Conservation (phyloP, 106 monocot genomes). For the Iris macrosiphon region DNA sequence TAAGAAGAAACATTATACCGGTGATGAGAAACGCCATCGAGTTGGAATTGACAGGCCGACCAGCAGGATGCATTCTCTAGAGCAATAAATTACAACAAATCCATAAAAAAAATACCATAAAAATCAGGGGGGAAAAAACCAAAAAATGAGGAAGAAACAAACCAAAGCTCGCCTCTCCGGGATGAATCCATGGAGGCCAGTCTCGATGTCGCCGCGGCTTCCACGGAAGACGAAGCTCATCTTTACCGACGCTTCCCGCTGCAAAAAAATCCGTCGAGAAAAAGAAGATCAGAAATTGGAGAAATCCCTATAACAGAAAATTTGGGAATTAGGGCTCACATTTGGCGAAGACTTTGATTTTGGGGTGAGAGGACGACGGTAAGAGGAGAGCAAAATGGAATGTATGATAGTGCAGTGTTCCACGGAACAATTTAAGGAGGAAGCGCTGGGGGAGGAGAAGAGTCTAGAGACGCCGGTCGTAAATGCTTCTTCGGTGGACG, state of each 20-base stretch:
- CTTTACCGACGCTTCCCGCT: too few species aligned
- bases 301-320: not conserved
- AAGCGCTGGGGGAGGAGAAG: too few species aligned
- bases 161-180: conserved; percentile 50
- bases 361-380: not conserved
- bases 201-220: conserved; percentile 35
- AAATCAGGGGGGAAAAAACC: not conserved
- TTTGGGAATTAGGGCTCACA: not conserved
- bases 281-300: too few species aligned
- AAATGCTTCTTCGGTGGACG: too few species aligned
- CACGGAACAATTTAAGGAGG: not conserved
- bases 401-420: not conserved
- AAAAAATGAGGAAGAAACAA: not conserved
- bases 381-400: not conserved
- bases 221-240: conserved; percentile 63
- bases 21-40: conserved; percentile 53
- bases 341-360: too few species aligned
- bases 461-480: too few species aligned
- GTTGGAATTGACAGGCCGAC: conserved; percentile 37
- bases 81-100: conserved; percentile 1
- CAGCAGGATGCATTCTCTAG: conserved; percentile 40
- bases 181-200: conserved; percentile 32
- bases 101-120: not conserved
- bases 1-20: conserved; percentile 15
- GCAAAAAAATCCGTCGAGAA: too few species aligned